Evolutionary conservation across 768 basidiomycete species (phyloP), one percentile per base, ranked within the genome.

Genomic region (Hysterangium stoloniferum): DNA sequence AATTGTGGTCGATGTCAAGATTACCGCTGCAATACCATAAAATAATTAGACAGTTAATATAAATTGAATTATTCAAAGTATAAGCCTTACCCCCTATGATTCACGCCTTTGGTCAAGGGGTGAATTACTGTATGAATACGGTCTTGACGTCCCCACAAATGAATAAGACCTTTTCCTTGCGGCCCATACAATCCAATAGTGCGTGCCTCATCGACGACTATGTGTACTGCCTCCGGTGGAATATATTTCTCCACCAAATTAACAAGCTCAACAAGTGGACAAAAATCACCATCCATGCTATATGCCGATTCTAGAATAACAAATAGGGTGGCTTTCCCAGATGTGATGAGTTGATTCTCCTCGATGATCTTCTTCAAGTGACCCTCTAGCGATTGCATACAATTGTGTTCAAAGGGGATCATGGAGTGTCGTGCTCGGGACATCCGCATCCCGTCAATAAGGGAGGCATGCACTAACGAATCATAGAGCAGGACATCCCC

Each of bases 261-360:
- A 34, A 67, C 57, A 15, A 71, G 57, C 17, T 59, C 58, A 1
- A 40, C 48, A 31, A 74, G 53, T n/a, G 67, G 69, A 0, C 63
- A 59, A n/a, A 73, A 55, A 51, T 74, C 71, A 3, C 72, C 72
- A 49, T 74, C 71, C 71, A 74, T 74, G 25, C 67, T 69, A 55
- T 74, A 73, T 4, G 73, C 60, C 2, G 63, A 61, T 59, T 74
- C 72, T 8, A 72, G 58, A 1, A 67, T 68, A 20, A 74, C 55
- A 57, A 68, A 72, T 1, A 72, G 46, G 40, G n/a, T 48, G 36
- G 22, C 11, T 17, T 56, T 54, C 0, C 56, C 56, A 1, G 37
- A 34, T 51, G n/a, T 32, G 32, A 41, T 36, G 47, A 6, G 41
- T 36, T 19, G 29, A 15, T 33, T 37, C 15, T 5, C 28, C 7